These are phyloP conservation scores for Cutaneotrichosporon cavernicola DNA, from an alignment of 1,284 basidiomycete species.

Conservation along the genomic window DNA sequence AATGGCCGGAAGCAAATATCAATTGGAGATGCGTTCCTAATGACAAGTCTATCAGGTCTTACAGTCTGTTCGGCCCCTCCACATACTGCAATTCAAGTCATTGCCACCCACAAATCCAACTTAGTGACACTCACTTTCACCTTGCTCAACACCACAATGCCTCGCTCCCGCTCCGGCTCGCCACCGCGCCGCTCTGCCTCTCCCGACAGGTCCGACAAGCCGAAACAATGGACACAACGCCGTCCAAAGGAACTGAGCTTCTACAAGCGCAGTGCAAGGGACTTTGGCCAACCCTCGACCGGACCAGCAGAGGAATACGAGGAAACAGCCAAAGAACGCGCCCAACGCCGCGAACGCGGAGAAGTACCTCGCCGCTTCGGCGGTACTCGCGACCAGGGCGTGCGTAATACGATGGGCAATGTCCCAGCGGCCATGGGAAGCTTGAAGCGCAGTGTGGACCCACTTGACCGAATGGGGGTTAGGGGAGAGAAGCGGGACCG, in stretches of 20 bases:
- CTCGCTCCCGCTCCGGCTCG: conserved; percentile 37
- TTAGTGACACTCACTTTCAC: not conserved
- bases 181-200: conserved; percentile 29
- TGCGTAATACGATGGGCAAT: conserved; percentile 48
- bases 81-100: not conserved
- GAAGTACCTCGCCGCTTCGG: conserved; percentile 48
- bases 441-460: conserved; percentile 38
- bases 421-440: conserved; percentile 34
- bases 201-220: conserved; percentile 15
- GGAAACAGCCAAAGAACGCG: conserved; percentile 41
- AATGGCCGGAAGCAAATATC: too few species aligned
- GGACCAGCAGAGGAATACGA: conserved; percentile 14
- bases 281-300: conserved; percentile 11
- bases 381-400: conserved; percentile 47
- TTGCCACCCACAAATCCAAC: not conserved
- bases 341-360: conserved; percentile 41
- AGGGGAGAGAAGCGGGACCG: conserved; percentile 23
- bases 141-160: conserved; percentile 22
- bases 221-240: conserved; percentile 24
- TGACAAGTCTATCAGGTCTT: too few species aligned
- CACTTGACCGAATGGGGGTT: conserved; percentile 41
- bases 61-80: too few species aligned
- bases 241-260: conserved; percentile 52
- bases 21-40: too few species aligned
- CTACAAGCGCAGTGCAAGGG: conserved; percentile 48